Base-by-base conservation (phyloP, 1,284 basidiomycete species). In the Ceratobasidium sp. region DNA sequence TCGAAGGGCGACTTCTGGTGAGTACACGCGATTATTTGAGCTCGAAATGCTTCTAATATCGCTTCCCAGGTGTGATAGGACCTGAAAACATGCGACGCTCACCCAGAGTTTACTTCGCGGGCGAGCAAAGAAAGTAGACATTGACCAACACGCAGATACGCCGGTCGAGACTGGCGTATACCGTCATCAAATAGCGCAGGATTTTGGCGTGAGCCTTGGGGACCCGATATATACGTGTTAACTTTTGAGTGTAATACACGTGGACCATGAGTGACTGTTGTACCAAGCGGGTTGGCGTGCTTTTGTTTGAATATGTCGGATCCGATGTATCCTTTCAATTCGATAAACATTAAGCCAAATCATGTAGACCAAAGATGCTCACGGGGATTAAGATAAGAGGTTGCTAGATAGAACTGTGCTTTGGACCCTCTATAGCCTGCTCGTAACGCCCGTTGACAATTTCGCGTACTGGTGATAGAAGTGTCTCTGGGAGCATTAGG, bases 31-130 rank as follows among this genome's bases (percentile, higher is more conserved):
- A 44, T 44, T 29, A 76, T 52, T 25, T 76, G 65, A 7, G 22
- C 22, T 32, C 74, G 66, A 44, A 76, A 71, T 8, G 37, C 19
- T 19, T 19, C 51, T 2, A 69, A 2, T n/a, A 69, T 68, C 9
- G n/a, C 65, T 22, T 70, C 51, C n/a, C 22, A 46, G 43, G 25
- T 54, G 5, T 8, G 25, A 22, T 71, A 70, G 25, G 17, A n/a
- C 15, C 2, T 9, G 25, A 74, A 52, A 52, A 52, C 2, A 17
- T 44, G 9, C 17, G 65, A n/a, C 9, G 46, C 65, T 2, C 32
- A 51, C 66, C 66, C 37, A 1, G 40, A 65, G 34, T 68, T 68
- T 22, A 76, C 66, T 40, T 76, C 74, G 32, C 52, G 8, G 40
- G 9, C n/a, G 13, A 76, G 34, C 17, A 68, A 32, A 4, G 25